Conservation (phyloP, 108 stramenopile species). For the Skeletonema costatum region DNA sequence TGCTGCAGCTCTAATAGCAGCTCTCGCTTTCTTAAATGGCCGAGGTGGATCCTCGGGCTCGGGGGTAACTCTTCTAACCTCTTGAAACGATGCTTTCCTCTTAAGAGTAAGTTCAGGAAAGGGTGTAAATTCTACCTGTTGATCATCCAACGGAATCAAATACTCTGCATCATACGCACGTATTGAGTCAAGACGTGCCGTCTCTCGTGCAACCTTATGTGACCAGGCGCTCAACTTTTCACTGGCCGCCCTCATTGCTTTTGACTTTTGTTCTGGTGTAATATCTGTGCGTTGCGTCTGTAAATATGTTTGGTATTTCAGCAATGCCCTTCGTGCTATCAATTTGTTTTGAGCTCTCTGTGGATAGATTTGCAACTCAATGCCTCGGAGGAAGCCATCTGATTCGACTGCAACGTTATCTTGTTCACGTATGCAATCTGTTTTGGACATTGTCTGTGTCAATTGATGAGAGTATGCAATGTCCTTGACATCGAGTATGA, state of each 20-base stretch:
- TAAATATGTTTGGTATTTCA: conserved; percentile 16
- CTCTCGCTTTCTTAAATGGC: not conserved
- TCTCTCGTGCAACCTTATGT: conserved; percentile 11
- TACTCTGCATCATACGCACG: conserved; percentile 12
- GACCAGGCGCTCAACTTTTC: conserved; percentile 26
- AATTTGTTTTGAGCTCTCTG: not conserved
- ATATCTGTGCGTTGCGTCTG: not conserved
- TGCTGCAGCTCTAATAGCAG: not conserved
- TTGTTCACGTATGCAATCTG: not conserved
- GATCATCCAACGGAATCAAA: not conserved
- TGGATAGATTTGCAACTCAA: conserved; percentile 8
- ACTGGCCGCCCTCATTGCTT: conserved; percentile 3
- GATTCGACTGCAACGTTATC: not conserved
- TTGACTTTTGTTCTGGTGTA: not conserved
- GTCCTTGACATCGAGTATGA: not conserved
- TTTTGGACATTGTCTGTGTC: not conserved
- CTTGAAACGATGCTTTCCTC: not conserved
- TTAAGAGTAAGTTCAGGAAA: not conserved
- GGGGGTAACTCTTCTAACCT: not conserved
- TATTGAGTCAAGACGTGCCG: conserved; percentile 6
- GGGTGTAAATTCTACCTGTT: not conserved
- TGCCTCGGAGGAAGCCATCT: conserved; percentile 8
- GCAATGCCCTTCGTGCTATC: not conserved
- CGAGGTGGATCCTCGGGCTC: not conserved
- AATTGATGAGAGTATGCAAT: not conserved